These are phyloP conservation scores for Cladophialophora chaetospira DNA, from an alignment of 2,329 filamentous ascomycete genomes.

Conservation along the genomic window DNA sequence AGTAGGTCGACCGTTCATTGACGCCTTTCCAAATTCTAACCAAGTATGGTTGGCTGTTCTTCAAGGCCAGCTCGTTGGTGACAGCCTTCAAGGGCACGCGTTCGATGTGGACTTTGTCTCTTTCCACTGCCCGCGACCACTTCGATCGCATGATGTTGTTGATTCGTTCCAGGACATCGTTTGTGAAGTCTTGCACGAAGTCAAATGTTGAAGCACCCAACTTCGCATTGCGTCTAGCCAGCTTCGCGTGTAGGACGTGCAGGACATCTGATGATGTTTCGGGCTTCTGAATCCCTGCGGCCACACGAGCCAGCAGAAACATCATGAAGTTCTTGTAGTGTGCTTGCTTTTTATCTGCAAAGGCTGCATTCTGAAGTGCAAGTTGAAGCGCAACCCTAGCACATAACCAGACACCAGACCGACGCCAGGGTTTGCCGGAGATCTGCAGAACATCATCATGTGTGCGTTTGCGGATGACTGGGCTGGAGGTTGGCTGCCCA, in stretches of 20 bases:
- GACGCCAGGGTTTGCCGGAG: constrained; percentile 48
- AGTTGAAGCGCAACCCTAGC: constrained; percentile 56
- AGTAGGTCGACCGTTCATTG: constrained; percentile 22
- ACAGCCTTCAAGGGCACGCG: neutral
- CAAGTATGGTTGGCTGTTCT: neutral
- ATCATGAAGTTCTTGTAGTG: constrained; percentile 58
- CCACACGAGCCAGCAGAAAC: constrained; percentile 46
- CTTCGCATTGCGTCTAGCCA: constrained; percentile 48
- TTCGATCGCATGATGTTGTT: constrained; percentile 5
- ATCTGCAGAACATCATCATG: constrained; percentile 56
- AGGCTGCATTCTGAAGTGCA: constrained; percentile 27
- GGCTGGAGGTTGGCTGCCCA: constrained; percentile 35
- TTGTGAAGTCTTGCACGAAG: constrained; percentile 12
- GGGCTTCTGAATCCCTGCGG: constrained; percentile 34
- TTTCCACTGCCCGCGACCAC: constrained; percentile 14
- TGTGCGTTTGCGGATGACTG: constrained; percentile 53
- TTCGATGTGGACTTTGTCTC: constrained; percentile 15
- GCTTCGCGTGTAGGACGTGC: constrained; percentile 48
- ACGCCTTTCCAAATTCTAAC: constrained; percentile 11
- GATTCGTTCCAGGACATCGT: constrained; percentile 23
- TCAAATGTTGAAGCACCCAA: constrained; percentile 34
- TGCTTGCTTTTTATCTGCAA: constrained; percentile 21
- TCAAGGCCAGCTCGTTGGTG: constrained; percentile 1
- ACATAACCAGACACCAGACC: constrained; percentile 59
- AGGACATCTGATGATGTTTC: constrained; percentile 37